These are phyloP conservation scores for Rhodotorula sp. DNA, from an alignment of 1,284 basidiomycete genomes.

Conservation along the genomic window DNA sequence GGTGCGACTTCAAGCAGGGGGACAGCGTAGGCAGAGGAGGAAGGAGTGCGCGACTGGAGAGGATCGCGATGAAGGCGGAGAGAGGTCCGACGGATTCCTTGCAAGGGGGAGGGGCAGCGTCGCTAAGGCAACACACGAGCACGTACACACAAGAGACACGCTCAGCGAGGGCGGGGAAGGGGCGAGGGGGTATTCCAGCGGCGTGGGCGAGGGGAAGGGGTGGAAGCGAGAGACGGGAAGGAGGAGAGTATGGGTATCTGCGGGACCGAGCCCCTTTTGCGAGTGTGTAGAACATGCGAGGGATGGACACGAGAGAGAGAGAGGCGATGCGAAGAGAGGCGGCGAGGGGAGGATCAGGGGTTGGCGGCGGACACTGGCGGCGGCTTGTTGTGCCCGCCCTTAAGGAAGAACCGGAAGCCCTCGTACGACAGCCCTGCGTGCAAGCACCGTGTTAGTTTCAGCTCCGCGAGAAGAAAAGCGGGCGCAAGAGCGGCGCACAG, in stretches of 20 bases:
- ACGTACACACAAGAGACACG: neutral
- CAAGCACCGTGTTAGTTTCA: neutral
- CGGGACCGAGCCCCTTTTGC: neutral
- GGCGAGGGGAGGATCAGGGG: neutral
- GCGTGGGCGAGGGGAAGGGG: neutral
- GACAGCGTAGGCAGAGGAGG: neutral
- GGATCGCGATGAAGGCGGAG: neutral
- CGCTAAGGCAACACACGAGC: neutral
- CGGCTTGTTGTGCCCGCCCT: conserved; percentile 32
- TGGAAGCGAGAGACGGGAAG: neutral
- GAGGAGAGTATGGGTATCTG: conserved; percentile 1
- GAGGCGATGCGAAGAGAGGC: neutral
- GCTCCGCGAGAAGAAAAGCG: neutral
- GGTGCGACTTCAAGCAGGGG: neutral
- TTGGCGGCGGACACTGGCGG: conserved; percentile 7
- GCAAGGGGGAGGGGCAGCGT: neutral
- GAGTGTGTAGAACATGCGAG: neutral
- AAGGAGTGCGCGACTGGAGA: neutral
- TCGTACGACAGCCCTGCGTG: conserved; percentile 45
- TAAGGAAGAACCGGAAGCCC: conserved; percentile 44
- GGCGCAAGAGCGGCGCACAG: conserved; percentile 58
- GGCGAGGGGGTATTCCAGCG: neutral
- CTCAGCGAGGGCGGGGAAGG: too few species aligned
- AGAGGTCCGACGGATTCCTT: neutral
- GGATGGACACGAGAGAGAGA: neutral